Evolutionary conservation across 2,329 filamentous ascomycete genomes (phyloP).

Genomic region (Aspergillus sp.): DNA sequence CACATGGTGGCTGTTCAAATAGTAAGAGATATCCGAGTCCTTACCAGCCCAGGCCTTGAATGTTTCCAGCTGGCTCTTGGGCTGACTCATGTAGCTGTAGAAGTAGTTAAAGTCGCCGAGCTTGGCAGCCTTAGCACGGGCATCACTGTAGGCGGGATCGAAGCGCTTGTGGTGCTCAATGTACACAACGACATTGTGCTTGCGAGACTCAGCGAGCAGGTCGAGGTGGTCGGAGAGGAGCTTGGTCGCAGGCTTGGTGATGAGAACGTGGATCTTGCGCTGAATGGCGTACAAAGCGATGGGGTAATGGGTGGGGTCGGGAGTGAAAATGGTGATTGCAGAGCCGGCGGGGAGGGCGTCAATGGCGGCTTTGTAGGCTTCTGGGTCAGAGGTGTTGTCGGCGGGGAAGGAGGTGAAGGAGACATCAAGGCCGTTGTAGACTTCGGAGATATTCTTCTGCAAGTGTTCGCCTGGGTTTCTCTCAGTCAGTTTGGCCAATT

Average conservation of each 20-base stretch:
- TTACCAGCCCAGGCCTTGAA: conserved; percentile 93
- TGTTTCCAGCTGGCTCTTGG: conserved; percentile 86
- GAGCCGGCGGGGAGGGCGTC: conserved; percentile 17
- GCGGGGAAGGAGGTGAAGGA: conserved; percentile 81
- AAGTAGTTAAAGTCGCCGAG: conserved; percentile 98
- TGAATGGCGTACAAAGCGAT: conserved; percentile 83
- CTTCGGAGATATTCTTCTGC: conserved; percentile 80
- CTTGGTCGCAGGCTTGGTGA: conserved; percentile 17
- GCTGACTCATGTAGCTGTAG: conserved; percentile 95
- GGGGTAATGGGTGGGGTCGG: conserved; percentile 51
- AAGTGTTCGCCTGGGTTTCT: conserved; percentile 69
- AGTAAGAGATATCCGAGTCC: conserved; percentile 93
- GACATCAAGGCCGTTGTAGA: conserved; percentile 86
- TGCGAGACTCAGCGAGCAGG: conserved; percentile 11
- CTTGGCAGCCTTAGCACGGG: conserved; percentile 70
- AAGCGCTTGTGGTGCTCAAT: conserved; percentile 82
- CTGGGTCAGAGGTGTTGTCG: conserved; percentile 57
- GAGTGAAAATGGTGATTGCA: conserved; percentile 37
- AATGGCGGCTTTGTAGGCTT: conserved; percentile 18
- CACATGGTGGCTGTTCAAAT: conserved; percentile 92
- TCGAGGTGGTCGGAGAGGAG: conserved; percentile 14
- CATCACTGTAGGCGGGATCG: conserved; percentile 90
- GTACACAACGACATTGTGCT: conserved; percentile 17
- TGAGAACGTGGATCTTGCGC: conserved; percentile 79
- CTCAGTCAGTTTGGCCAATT: conserved; percentile 8